Percentiles rank a stretch among this genome's conserved stretches.
Evolutionary conservation across 192 early-diverging fungal species (phyloP).

Genomic region (Phycomyces nitens): DNA sequence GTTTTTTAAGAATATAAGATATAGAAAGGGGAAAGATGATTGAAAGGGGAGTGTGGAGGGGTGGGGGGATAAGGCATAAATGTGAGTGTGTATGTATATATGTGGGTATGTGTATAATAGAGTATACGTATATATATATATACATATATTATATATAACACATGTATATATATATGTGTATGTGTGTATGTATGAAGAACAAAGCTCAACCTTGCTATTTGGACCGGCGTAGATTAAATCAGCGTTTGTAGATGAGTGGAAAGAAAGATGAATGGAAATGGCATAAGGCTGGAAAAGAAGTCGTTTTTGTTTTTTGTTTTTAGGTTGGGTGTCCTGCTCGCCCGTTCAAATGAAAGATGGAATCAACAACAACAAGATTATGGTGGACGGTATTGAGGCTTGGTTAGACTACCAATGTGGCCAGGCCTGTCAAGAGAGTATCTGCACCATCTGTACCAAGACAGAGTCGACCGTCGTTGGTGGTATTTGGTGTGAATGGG

Average conservation of each 20-base stretch:
- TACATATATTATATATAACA: neutral
- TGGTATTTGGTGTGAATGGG: slow-evolving; percentile 5
- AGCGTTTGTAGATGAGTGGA: no score
- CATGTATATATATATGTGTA: neutral
- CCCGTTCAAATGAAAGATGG: no score
- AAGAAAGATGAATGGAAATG: no score
- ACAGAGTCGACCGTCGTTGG: neutral
- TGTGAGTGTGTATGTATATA: neutral
- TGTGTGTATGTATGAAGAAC: neutral
- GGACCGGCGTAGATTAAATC: neutral
- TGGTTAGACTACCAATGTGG: slow-evolving; percentile 10
- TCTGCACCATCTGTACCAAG: neutral
- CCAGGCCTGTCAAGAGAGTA: slow-evolving; percentile 3
- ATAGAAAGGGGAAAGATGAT: no score
- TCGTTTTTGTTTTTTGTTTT: no score
- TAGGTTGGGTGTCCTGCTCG: no score
- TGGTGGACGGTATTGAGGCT: no score
- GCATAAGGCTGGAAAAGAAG: no score
- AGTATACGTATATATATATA: neutral
- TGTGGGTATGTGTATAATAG: neutral
- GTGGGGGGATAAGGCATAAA: no score
- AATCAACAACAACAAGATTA: no score
- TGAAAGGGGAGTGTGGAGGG: no score
- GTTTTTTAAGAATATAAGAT: no score
- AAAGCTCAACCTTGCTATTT: neutral